Evolutionary conservation across 306 rosid genomes (phyloP).

Genomic region (Lathyrus tuberosus): DNA sequence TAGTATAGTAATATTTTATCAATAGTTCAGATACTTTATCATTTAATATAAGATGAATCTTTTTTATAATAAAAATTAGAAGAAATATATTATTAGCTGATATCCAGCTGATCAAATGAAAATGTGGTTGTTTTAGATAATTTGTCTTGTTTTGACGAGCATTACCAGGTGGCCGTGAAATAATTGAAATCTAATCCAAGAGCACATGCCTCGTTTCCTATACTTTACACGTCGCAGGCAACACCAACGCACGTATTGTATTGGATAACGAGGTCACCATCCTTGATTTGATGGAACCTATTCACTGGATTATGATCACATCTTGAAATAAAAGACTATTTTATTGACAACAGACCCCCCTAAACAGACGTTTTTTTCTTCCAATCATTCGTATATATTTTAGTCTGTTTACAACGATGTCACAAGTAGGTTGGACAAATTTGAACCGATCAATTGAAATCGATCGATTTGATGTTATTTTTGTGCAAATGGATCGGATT

Average conservation of each 20-base stretch:
- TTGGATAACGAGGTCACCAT: not conserved
- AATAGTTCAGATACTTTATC: no score
- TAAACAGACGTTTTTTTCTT: no score
- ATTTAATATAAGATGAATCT: no score
- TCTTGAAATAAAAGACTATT: not conserved
- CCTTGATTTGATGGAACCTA: not conserved
- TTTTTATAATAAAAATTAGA: no score
- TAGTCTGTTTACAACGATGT: no score
- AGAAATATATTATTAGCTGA: no score
- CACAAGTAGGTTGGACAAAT: no score
- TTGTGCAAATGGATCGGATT: no score
- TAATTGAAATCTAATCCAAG: slow-evolving; percentile 2
- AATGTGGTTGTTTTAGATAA: not conserved
- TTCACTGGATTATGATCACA: not conserved
- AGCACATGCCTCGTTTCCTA: not conserved
- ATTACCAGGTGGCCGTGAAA: not conserved
- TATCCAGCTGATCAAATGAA: not conserved
- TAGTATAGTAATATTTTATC: no score
- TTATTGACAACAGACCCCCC: not conserved
- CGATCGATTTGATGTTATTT: no score
- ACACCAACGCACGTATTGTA: not conserved
- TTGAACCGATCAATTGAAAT: no score
- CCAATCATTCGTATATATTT: no score
- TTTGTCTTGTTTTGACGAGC: not conserved
- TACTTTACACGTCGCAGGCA: not conserved